Conservation (phyloP, 441 rosid genomes). For the Eruca vesicaria region DNA sequence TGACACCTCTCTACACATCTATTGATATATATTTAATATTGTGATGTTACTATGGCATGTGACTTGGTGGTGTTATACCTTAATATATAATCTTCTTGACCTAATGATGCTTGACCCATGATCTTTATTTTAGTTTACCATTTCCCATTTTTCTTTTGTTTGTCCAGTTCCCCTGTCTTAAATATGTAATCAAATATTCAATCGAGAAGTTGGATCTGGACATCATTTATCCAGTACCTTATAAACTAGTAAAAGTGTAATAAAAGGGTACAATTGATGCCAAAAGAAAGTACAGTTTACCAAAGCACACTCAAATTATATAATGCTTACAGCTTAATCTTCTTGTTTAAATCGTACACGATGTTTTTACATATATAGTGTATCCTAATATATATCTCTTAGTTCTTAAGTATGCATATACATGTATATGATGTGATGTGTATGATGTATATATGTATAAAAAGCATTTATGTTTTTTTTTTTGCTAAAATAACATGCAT, state of each 20-base stretch:
- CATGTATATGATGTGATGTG: background rate
- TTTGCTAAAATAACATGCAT: no score
- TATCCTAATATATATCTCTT: no score
- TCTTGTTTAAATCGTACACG: no score
- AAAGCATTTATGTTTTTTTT: no score
- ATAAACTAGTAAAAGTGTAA: background rate
- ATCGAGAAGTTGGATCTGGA: slow-evolving; percentile 7
- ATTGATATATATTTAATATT: slow-evolving; percentile 15
- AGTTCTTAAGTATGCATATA: background rate
- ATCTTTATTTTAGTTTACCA: slow-evolving; percentile 18
- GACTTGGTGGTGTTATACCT: slow-evolving; percentile 35
- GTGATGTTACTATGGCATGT: slow-evolving; percentile 32
- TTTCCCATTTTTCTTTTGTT: slow-evolving; percentile 14
- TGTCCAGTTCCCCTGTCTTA: slow-evolving; percentile 14
- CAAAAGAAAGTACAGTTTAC: background rate
- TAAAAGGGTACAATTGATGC: background rate
- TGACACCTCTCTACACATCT: slow-evolving; percentile 16
- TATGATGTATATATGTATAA: background rate
- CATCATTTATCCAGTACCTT: slow-evolving; percentile 4
- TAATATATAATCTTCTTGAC: slow-evolving; percentile 25
- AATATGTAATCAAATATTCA: slow-evolving; percentile 2
- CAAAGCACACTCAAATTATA: background rate
- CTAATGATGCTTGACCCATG: slow-evolving; percentile 37
- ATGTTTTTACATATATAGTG: no score
- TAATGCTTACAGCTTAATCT: background rate